Base-by-base conservation (phyloP, 805 yeast species). In the Barnettozyma vustinii region DNA sequence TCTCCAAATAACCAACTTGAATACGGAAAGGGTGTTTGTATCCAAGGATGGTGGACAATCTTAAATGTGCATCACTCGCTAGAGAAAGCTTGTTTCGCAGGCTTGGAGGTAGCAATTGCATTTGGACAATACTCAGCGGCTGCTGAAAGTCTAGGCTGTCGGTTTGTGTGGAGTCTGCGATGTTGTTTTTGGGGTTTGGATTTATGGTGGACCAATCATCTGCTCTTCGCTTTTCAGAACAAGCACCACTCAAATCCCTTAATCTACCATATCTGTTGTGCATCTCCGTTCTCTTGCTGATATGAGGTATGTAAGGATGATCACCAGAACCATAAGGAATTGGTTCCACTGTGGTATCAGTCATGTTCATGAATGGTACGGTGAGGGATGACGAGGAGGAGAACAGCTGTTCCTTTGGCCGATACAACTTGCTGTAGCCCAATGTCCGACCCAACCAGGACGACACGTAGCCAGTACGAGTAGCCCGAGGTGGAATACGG, bases 21-120 rank as follows among this genome's bases (percentile, higher is more conserved):
- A 59, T 25, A 9, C 50, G 50, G 7, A 53, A 36, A 0, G 52
- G 52, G 3, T 52, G 46, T 12, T 47, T 41, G 36, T 49, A 51
- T 12, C 36, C 26, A 16, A 59, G 37, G 18, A 59, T 15, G 2
- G 44, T 40, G 6, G 46, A 45, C 3, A 59, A 41, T n/a, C 51
- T 52, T 15, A 51, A 46, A 46, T 59, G 63, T 1, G 51, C 37
- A 41, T 59, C 62, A 21, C 56, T 53, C 2, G 51, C 40, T 8
- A 39, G 42, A 4, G 41, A 18, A 16, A 56, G 27, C 9, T 37
- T 35, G 1, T 4, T 3, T 8, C 35, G 25, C 12, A 56, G 40
- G 1, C 39, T 13, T 13, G 36, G 40, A 9, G 53, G 58, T 16
- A 49, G 30, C 13, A 30, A 30, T 13, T 30, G 33, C 16, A 7